Percentiles rank a stretch among this genome's conserved stretches.
Evolutionary conservation across 2,329 filamentous ascomycete genomes (phyloP).

Genomic region (Botrytis hyacinthi): DNA sequence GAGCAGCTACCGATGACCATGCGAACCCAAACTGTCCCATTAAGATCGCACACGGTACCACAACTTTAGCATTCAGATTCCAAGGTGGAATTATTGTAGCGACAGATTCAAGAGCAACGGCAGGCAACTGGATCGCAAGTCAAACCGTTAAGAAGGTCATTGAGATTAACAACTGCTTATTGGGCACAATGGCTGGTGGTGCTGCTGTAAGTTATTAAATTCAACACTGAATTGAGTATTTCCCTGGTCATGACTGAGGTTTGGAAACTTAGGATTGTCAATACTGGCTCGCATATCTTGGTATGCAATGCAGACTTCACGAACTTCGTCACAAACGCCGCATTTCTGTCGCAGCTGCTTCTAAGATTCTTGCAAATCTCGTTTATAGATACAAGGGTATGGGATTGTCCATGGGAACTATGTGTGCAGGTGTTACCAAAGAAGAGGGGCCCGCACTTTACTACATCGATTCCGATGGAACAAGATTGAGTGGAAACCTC

Average conservation of each 20-base stretch:
- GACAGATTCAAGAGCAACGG: conserved; percentile 94
- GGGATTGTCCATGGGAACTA: conserved; percentile 98
- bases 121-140: conserved; percentile 98
- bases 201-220: conserved; percentile 64
- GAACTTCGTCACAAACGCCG: conserved; percentile 99
- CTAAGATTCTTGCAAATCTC: conserved; percentile 97
- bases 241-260: conserved; percentile 2
- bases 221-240: background rate
- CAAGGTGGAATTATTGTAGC: conserved; percentile 97
- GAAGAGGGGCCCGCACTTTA: conserved; percentile 96
- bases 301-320: conserved; percentile 98
- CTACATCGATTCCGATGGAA: conserved; percentile 98
- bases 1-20: conserved; percentile 94
- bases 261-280: conserved; percentile 73
- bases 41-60: conserved; percentile 99
- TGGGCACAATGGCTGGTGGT: conserved; percentile 98
- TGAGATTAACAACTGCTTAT: conserved; percentile 89
- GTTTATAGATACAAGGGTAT: conserved; percentile 99
- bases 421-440: conserved; percentile 95
- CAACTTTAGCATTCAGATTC: conserved; percentile 96
- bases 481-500: conserved; percentile 85
- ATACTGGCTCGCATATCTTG: conserved; percentile 98
- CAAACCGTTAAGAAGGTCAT: conserved; percentile 99
- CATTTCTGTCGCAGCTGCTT: conserved; percentile 94
- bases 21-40: conserved; percentile 96